phyloP scores from a whole-genome alignment of 1,284 basidiomycete genomes.

The Meira nashicola region DNA sequence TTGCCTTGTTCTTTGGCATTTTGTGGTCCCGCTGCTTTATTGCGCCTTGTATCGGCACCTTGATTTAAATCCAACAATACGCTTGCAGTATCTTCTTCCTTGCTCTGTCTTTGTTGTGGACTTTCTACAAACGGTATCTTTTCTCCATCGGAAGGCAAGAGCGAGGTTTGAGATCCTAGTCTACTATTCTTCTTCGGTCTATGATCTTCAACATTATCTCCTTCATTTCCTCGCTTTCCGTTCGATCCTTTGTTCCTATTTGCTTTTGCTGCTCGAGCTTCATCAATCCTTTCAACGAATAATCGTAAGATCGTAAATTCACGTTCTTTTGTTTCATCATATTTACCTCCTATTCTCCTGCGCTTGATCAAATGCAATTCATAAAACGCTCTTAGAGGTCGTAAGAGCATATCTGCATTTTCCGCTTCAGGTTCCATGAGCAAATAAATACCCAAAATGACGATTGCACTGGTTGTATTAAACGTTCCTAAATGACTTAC shows the following conservation, averaged over 20 bases:
- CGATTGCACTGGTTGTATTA: slow-evolving; percentile 42
- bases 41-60: neutral
- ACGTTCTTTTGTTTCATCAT: slow-evolving; percentile 40
- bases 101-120: neutral
- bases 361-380: slow-evolving; percentile 11
- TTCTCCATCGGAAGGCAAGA: neutral
- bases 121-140: neutral
- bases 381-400: slow-evolving; percentile 28
- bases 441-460: slow-evolving; percentile 36
- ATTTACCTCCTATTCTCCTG: slow-evolving; percentile 14
- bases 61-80: slow-evolving; percentile 11
- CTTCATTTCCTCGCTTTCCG: slow-evolving; percentile 1
- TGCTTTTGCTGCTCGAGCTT: slow-evolving; percentile 4
- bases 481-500: slow-evolving; percentile 35
- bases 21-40: neutral
- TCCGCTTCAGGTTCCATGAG: slow-evolving; percentile 34
- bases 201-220: slow-evolving; percentile 1
- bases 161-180: neutral
- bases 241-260: neutral
- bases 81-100: slow-evolving; percentile 12
- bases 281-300: slow-evolving; percentile 31
- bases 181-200: slow-evolving; percentile 2
- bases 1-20: neutral
- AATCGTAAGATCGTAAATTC: slow-evolving; percentile 34
- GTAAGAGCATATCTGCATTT: slow-evolving; percentile 29